These are phyloP conservation scores for Chalciporus piperatoides DNA, from an alignment of 1,284 basidiomycete genomes.

Conservation along the genomic window DNA sequence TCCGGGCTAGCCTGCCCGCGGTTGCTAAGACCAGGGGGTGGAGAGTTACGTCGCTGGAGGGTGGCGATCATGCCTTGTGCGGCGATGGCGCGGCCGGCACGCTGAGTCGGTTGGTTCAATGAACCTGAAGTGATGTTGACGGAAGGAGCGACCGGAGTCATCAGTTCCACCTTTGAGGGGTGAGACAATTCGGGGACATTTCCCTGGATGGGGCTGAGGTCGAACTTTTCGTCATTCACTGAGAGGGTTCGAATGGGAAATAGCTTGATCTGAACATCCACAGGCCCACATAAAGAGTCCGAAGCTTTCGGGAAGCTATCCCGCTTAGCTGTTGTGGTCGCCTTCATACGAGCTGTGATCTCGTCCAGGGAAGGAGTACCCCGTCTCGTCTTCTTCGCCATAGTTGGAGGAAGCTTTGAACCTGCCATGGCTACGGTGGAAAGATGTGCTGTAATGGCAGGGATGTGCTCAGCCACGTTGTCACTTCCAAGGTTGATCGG, in stretches of 20 bases:
- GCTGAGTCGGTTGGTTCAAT: constrained; percentile 52
- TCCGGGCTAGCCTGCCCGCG: not conserved
- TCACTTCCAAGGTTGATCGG: constrained; percentile 47
- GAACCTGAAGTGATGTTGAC: constrained; percentile 42
- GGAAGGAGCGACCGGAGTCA: constrained; percentile 48
- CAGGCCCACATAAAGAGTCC: constrained; percentile 9
- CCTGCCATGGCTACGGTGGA: constrained; percentile 9
- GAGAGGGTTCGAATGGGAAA: constrained; percentile 36
- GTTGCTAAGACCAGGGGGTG: constrained; percentile 21
- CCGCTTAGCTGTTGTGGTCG: constrained; percentile 4
- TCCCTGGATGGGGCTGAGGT: constrained; percentile 1
- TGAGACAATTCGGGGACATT: constrained; percentile 33
- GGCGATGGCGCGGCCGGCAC: constrained; percentile 47
- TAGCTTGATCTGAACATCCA: constrained; percentile 36
- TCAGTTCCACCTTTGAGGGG: constrained; percentile 46
- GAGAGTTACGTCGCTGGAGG: constrained; percentile 51
- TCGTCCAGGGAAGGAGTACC: constrained; percentile 67
- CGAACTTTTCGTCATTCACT: constrained; percentile 5
- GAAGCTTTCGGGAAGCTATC: constrained; percentile 39
- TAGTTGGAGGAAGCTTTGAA: not conserved
- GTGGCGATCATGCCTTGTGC: constrained; percentile 63
- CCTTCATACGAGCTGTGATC: constrained; percentile 58
- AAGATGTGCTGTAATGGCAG: constrained; percentile 31
- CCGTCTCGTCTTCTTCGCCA: constrained; percentile 24
- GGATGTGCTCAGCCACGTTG: constrained; percentile 63